Conservation (phyloP, 176 grass and related monocot species). For the Triticum monococcum region DNA sequence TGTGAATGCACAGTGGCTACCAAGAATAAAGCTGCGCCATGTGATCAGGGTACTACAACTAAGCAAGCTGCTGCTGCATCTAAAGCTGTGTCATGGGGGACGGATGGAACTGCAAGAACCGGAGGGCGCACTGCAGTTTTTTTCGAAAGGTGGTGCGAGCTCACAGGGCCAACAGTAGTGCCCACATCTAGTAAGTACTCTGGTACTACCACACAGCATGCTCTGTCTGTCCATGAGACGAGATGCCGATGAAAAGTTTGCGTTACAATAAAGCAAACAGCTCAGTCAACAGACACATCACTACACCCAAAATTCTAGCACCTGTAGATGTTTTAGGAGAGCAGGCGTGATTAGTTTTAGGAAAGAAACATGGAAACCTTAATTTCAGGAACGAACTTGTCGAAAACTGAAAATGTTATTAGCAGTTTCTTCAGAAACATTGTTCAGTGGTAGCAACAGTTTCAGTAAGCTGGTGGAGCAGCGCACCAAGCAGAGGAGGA, state of each 20-base stretch:
- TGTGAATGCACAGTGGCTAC: slow-evolving; percentile 16
- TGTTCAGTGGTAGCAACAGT: background rate
- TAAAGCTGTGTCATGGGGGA: slow-evolving; percentile 17
- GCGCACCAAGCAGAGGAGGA: background rate
- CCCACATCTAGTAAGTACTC: background rate
- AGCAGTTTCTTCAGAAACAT: background rate
- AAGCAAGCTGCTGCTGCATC: background rate
- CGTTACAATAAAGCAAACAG: background rate
- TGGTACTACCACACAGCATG: too few species aligned
- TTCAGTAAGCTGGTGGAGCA: background rate
- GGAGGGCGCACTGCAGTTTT: background rate
- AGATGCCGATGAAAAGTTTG: background rate
- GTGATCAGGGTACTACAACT: slow-evolving; percentile 18
- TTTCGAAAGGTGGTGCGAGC: slow-evolving; percentile 4
- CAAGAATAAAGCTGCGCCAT: slow-evolving; percentile 21
- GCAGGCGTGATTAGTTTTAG: background rate
- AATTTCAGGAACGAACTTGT: background rate
- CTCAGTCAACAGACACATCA: background rate
- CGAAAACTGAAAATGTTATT: background rate
- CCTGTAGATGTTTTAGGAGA: background rate
- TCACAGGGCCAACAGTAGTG: slow-evolving; percentile 34
- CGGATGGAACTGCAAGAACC: background rate
- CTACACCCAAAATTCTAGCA: background rate
- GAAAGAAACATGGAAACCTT: too few species aligned
- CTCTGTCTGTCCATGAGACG: background rate